Evolutionary conservation across 371 early-diverging fungal species (phyloP).

Genomic region (Mycotypha africana): DNA sequence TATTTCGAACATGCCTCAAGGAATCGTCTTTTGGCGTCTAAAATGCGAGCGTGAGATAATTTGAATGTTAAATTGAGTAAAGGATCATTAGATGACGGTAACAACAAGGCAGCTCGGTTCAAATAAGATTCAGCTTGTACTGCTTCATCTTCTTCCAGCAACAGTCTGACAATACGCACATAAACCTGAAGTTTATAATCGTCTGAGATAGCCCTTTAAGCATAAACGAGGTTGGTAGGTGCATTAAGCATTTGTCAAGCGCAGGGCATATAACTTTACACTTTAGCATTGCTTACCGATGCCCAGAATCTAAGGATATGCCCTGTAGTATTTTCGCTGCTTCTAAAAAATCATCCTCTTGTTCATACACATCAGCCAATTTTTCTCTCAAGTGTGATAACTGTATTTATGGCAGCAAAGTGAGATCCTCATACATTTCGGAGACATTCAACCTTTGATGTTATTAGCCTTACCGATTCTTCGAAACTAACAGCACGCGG

Average conservation of each 20-base stretch:
- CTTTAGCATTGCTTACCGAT: too few relatives aligned
- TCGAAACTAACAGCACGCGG: slow-evolving; percentile 81
- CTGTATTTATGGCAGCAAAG: slow-evolving; percentile 23
- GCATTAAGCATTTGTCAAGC: too few relatives aligned
- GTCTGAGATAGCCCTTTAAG: slow-evolving; percentile 62
- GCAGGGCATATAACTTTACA: too few relatives aligned
- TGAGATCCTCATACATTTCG: not conserved
- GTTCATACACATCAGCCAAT: slow-evolving; percentile 67
- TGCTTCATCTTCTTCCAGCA: slow-evolving; percentile 84
- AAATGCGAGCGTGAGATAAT: slow-evolving; percentile 78
- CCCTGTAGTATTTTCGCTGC: slow-evolving; percentile 79
- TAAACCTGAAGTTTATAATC: slow-evolving; percentile 78
- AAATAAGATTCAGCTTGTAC: slow-evolving; percentile 76
- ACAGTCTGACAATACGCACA: slow-evolving; percentile 77
- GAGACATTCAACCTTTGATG: not conserved
- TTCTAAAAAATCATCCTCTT: slow-evolving; percentile 72
- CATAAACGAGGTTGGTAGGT: too few relatives aligned
- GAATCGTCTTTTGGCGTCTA: slow-evolving; percentile 83
- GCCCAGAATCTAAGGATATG: slow-evolving; percentile 83
- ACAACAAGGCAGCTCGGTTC: slow-evolving; percentile 73
- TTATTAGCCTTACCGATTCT: slow-evolving; percentile 74
- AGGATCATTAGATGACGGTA: slow-evolving; percentile 51
- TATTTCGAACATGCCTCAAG: slow-evolving; percentile 83
- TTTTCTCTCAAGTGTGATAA: slow-evolving; percentile 70
- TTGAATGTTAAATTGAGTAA: slow-evolving; percentile 56